Evolutionary conservation across 2,329 filamentous ascomycete species (phyloP).

Genomic region (Decorospora gaudefroyi): DNA sequence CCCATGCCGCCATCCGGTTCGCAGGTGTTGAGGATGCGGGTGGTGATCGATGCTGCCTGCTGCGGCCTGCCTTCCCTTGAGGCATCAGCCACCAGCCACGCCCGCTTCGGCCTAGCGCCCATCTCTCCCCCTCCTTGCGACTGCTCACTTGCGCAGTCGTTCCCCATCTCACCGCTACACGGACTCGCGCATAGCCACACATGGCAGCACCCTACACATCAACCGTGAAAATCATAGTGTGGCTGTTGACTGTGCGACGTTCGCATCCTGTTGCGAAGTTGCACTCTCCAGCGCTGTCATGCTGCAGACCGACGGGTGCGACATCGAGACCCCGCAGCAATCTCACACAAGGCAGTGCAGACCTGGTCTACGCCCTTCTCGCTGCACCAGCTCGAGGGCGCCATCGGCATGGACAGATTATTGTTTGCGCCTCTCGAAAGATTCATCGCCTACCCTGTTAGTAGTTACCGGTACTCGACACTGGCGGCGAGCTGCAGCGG

Average conservation of each 20-base stretch:
- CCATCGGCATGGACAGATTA: slow-evolving; percentile 2
- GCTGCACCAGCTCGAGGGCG: slow-evolving; percentile 13
- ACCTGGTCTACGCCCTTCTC: slow-evolving; percentile 16
- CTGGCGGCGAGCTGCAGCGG: slow-evolving; percentile 23
- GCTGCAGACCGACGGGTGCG: slow-evolving; percentile 15
- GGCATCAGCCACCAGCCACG: slow-evolving; percentile 29
- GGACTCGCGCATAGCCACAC: slow-evolving; percentile 32
- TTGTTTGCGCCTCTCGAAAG: slow-evolving; percentile 19
- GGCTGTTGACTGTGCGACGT: slow-evolving; percentile 18
- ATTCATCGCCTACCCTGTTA: slow-evolving; percentile 26
- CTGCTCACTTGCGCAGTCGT: slow-evolving; percentile 28
- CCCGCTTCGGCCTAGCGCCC: slow-evolving; percentile 13
- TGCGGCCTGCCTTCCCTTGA: too few species aligned
- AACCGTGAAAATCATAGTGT: slow-evolving; percentile 17
- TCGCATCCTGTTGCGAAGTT: slow-evolving; percentile 7
- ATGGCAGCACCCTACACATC: slow-evolving; percentile 3
- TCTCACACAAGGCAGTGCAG: slow-evolving; percentile 8
- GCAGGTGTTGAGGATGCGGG: slow-evolving; percentile 17
- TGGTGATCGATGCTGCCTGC: slow-evolving; percentile 27
- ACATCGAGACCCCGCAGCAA: slow-evolving; percentile 1
- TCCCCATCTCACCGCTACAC: slow-evolving; percentile 29
- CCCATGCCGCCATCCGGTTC: slow-evolving; percentile 25
- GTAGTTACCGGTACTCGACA: too few species aligned
- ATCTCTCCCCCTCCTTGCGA: slow-evolving; percentile 12
- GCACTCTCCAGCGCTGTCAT: slow-evolving; percentile 7